Evolutionary conservation across 2,329 filamentous ascomycete species (phyloP).

Genomic region (Fusarium tuaranense): DNA sequence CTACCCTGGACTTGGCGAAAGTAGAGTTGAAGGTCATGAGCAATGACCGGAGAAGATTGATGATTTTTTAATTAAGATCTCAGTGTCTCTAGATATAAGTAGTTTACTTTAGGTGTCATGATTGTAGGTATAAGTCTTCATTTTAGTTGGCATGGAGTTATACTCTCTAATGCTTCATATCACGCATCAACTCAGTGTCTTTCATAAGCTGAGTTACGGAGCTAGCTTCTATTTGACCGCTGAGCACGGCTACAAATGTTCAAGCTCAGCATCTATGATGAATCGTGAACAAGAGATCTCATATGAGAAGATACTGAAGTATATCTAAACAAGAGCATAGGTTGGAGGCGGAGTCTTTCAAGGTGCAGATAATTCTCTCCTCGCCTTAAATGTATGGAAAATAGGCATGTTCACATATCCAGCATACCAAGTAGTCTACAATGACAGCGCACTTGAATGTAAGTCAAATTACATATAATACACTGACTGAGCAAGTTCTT

Average conservation of each 20-base stretch:
- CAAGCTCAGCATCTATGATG: background rate
- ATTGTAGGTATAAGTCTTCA: background rate
- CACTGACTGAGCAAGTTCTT: background rate
- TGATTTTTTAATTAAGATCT: background rate
- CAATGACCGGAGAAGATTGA: background rate
- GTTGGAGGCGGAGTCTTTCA: background rate
- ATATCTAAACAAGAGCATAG: background rate
- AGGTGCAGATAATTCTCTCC: background rate
- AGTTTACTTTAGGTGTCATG: background rate
- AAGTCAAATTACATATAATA: background rate
- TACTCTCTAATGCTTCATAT: background rate
- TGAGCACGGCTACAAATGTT: background rate
- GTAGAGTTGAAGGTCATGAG: background rate
- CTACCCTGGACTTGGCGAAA: conserved; percentile 24
- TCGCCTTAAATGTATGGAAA: background rate
- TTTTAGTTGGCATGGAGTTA: background rate
- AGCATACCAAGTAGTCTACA: background rate
- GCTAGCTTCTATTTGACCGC: background rate
- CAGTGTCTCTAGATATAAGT: background rate
- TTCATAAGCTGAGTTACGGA: background rate
- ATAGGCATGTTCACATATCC: background rate
- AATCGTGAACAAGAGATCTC: background rate
- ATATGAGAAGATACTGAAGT: background rate
- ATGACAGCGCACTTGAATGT: background rate
- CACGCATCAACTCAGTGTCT: background rate